Evolutionary conservation across 1,284 basidiomycete species (phyloP), one percentile per base, ranked within the genome.

Genomic region (Trichosporon faecale): DNA sequence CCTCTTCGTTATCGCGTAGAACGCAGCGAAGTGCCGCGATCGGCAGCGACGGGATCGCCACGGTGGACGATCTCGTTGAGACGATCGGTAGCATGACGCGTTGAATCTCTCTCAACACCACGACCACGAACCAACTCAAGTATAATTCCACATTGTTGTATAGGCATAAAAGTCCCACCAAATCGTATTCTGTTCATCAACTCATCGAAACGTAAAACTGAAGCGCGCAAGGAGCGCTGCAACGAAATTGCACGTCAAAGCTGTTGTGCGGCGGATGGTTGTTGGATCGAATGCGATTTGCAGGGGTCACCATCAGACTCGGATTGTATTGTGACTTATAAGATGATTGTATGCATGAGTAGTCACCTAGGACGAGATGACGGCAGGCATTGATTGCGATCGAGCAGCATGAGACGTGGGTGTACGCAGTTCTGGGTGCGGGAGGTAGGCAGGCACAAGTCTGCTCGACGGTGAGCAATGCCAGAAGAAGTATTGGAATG

Each of bases 21-120:
- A 63, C 68, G n/a, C 68, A 70, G 67, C 65, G 65, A 3, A 66
- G 66, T 6, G 64, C 66, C 11, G 29, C 68, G 12, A 57, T 72
- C 6, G 49, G 52, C 2, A 57, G 68, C 2, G 66, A 55, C 14
- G 46, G 57, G 12, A 49, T 72, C n/a, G 70, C 69, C 21, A 67
- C 65, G 27, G 14, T 67, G 14, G 64, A 67, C 21, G 64, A 72
- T 14, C 55, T 72, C 11, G 35, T 69, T 21, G 60, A 37, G 11
- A 27, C 44, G n/a, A 40, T 68, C 23, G 52, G 63, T 18, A 64
- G 63, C 61, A 64, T 16, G 61, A 65, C 31, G 23, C 33, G 61
- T 35, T 55, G 63, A 25, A 9, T 23, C 2, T 35, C 2, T 35
- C 21, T 57, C 46, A 40, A 16, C 35, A 27, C 64, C 4, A 44